Percentiles rank a stretch among this genome's conserved stretches.
Conservation (phyloP, 805 yeast genomes). For the Saturnispora halmiae region DNA sequence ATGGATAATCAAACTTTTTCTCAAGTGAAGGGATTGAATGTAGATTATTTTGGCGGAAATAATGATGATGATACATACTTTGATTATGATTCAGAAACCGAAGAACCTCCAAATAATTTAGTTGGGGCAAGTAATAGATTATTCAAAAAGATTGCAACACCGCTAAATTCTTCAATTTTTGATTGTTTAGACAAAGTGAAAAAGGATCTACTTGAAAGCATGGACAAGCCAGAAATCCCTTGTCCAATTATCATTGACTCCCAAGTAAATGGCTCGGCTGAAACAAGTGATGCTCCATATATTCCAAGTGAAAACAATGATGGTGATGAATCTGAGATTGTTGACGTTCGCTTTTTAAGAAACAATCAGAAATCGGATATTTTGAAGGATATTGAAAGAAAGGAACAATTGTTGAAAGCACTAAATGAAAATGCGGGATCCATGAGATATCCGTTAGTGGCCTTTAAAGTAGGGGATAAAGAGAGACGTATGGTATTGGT, state of each 20-base stretch:
- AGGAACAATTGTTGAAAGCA: conserved; percentile 35
- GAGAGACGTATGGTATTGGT: conserved; percentile 66
- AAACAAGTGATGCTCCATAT: conserved; percentile 6
- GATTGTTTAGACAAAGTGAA: conserved; percentile 7
- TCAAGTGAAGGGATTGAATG: conserved; percentile 7
- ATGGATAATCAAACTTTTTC: conserved; percentile 40
- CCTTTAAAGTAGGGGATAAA: conserved; percentile 65
- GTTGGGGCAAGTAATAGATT: conserved; percentile 4
- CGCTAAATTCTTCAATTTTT: conserved; percentile 6
- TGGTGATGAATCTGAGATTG: background rate
- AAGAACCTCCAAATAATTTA: conserved; percentile 1
- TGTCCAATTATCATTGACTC: background rate
- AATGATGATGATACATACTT: conserved; percentile 5
- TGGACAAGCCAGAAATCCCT: background rate
- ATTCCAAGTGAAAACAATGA: conserved; percentile 3
- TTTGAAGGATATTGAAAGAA: conserved; percentile 33
- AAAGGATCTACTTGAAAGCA: background rate
- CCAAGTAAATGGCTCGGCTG: background rate
- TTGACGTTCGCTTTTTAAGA: background rate
- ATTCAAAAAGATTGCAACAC: conserved; percentile 4
- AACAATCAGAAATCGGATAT: background rate
- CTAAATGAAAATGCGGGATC: conserved; percentile 38
- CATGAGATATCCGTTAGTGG: conserved; percentile 61
- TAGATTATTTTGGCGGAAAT: conserved; percentile 4
- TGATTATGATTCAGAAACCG: conserved; percentile 9